Evolutionary conservation across 495 filamentous ascomycete species (phyloP), one percentile per base, ranked within the genome.

Genomic region (Penicillium cosmopolitanum): DNA sequence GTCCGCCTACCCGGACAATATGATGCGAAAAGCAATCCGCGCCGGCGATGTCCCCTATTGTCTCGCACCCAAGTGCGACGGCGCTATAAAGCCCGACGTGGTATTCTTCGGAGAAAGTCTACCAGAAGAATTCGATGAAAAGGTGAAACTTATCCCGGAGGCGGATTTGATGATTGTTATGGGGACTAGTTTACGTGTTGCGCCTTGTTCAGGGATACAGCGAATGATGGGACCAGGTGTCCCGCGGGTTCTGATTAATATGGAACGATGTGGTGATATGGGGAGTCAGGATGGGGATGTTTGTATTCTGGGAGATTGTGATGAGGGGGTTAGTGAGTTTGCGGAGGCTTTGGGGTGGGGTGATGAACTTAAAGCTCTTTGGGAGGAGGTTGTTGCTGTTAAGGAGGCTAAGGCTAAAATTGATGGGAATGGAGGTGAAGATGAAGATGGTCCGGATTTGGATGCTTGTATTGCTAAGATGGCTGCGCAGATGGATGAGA

Each of bases 11-110:
- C 85, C 87, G 0, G 83, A 84, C 42, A 81, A 85, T 10, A 52
- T 79, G 47, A 93, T 97, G 89, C 77, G 80, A 56, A 72, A 82
- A 56, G 80, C 83, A 47, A 84, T 97, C 8, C 59, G 68, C 6
- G 62, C 70, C 10, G 85, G 83, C 21, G 67, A 82, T n/a, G 85
- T 93, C 3, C 89, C 93, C 11, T 77, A 80, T 56, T 97, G 93
- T 73, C 46, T 72, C 11, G 66, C 65, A 0, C 55, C 66, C 12
- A 64, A 72, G 10, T 97, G 93, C 63, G 74, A 80, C 7, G 93
- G 92, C 0, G 71, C 91, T 5, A 89, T 96, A n/a, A 96, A 96
- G 73, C 93, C 93, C 1, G 90, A 96, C 64, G 94, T 96, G 66
- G 90, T 94, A 0, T 96, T 97, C 71, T 97, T 96, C 65, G 93